Evolutionary conservation across 73 alveolate species (phyloP), one percentile per base, ranked within the genome.

Genomic region (Blepharisma stoltei): DNA sequence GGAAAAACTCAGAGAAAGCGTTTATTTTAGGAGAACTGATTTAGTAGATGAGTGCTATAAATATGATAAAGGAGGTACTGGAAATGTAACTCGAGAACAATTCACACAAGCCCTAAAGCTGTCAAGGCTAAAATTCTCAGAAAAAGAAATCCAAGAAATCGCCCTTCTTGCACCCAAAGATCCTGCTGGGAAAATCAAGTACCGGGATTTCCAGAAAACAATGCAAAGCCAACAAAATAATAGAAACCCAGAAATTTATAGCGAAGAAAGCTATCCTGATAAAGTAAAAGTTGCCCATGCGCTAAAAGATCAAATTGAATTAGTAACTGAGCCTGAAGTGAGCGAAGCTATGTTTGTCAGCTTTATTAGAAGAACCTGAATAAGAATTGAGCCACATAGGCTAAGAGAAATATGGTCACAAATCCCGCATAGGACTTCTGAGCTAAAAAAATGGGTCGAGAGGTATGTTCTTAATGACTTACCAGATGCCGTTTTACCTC

Each of bases 281-380:
- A 52, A 14, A 14, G 73, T 14, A 60, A 60, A 60, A 25, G 45
- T 60, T 20, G 73, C 73, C 38, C 14, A 38, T 38, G 73, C 73
- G 2, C 18, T 60, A 25, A 60, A 60, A 8, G 46, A 20, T 8
- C 23, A 18, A n/a, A 18, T 60, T 14, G 23, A 9, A 25, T 14
- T 14, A 25, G 38, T 60, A 8, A 14, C 38, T 60, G 37, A 11
- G 45, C 14, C 11, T n/a, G 18, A 14, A 14, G 18, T 60, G 5
- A 60, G 46, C 23, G 14, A 14, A 8, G 73, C 14, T 9, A 38
- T 14, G 18, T 60, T 60, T n/a, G 18, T 8, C 2, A 25, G 18
- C 11, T 14, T 60, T 14, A 60, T 60, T 8, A 0, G 73, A 60
- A 60, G 23, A 60, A 60, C 73, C 5, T 60, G 73, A 38, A n/a